Evolutionary conservation across 192 early-diverging fungal species (phyloP).

Genomic region (Phlyctochytrium arcticum): DNA sequence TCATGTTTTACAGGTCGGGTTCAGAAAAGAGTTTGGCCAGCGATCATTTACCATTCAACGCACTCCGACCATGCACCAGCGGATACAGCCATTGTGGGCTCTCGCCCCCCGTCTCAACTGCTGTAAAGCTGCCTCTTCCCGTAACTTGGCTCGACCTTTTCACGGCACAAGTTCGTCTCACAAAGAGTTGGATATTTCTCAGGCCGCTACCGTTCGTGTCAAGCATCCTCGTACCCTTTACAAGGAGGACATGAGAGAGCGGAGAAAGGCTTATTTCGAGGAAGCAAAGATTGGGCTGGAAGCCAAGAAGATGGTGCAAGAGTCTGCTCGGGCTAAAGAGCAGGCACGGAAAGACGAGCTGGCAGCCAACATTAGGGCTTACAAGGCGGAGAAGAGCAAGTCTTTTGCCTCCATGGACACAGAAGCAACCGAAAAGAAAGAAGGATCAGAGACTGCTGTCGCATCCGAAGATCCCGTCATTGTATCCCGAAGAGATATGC

Average conservation of each 20-base stretch:
- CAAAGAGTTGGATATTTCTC: constrained; percentile 15
- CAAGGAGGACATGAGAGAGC: neutral
- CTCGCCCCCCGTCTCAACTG: too few relatives aligned
- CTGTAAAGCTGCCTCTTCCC: too few relatives aligned
- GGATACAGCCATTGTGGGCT: too few relatives aligned
- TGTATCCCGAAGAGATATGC: neutral
- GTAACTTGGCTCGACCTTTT: too few relatives aligned
- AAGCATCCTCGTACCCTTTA: constrained; percentile 9
- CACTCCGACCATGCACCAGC: too few relatives aligned
- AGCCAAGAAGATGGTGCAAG: neutral
- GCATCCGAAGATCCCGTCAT: constrained; percentile 7
- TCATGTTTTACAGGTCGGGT: too few relatives aligned
- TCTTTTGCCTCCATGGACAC: neutral
- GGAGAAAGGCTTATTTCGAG: constrained; percentile 9
- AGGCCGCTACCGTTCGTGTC: neutral
- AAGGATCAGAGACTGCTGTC: neutral
- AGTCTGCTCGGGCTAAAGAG: neutral
- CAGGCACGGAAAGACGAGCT: constrained; percentile 1
- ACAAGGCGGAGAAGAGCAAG: neutral
- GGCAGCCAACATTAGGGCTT: constrained; percentile 13
- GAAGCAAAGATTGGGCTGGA: neutral
- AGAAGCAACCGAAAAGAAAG: neutral
- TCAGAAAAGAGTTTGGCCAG: too few relatives aligned
- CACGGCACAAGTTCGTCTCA: too few relatives aligned
- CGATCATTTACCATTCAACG: too few relatives aligned